Evolutionary conservation across 116 monocot species (phyloP), one percentile per base, ranked within the genome.

Genomic region (Posidonia oceanica): DNA sequence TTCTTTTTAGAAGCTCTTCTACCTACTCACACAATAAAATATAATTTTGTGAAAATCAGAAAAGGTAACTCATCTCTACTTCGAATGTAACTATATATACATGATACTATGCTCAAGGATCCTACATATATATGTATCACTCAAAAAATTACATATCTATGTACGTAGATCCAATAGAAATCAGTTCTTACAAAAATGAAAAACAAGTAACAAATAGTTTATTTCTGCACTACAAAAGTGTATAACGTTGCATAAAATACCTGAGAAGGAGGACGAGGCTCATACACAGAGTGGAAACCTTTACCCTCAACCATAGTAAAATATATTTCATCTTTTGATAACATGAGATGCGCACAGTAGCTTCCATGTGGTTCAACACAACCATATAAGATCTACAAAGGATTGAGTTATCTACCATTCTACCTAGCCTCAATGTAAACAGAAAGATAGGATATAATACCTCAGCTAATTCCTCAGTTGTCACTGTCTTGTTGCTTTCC

Each of bases 291-390:
- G 74, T 37, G 73, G 71, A 69, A 84, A 76, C 87, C 98, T 81
- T 86, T 90, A 63, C 58, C 74, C 23, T 98, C 87, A 44, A 69
- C 63, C 54, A 76, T 66, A 17, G 58, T 80, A 75, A 98, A 98
- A 79, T 98, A 98, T 64, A 88, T 83, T 29, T 93, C 88, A 81
- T 90, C 90, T 74, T 89, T 83, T 75, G 93, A 93, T 42, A 98
- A 74, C 64, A 98, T 78, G 39, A 88, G 72, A 82, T 98, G 82
- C 14, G 98, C 74, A 88, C 98, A 98, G 57, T 98, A 93, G 78
- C 93, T 82, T 77, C 90, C 86, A 54, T 90, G 78, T 58, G 98
- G 79, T 53, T 88, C 88, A 18, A 62, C 77, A 72, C 72, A 81
- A 57, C 98, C 98, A 71, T 90, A 98, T 74, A 98, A 74, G 57